Base-by-base conservation (phyloP, 2,329 filamentous ascomycete species). In the Claviceps sp. region DNA sequence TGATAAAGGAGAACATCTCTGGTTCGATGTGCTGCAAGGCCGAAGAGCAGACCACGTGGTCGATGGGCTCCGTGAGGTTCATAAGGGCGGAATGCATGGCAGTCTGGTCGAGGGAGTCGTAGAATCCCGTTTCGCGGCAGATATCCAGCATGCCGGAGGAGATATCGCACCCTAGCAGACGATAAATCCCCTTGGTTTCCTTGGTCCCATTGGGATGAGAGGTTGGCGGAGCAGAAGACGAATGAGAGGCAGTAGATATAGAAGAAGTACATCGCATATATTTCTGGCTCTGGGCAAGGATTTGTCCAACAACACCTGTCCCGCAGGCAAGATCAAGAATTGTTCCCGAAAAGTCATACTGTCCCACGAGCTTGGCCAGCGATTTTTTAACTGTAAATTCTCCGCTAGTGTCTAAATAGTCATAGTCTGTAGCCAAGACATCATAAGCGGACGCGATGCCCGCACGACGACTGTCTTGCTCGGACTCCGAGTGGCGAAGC, bases 141-240 rank as follows among this genome's bases (percentile, higher is more conserved):
- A 36, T 8, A 6, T 44, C 40, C 3, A 44, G n/a, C 48, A 50
- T 50, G 5, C 18, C 40, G 16, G 48, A 8, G 11, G 48, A 50
- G 30, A 50, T 50, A 18, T 50, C 48, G 30, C 47, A 49, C 2
- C 47, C 47, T 22, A 42, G 38, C 24, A 49, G 38, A 26, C n/a
- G 37, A 22, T 1, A 24, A 20, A 6, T 18, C 14, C 1, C 14
- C 13, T 38, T 8, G 24, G 6, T 7, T 26, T 26, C 6, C 24
- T 26, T 26, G 24, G 24, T 26, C 24, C 24, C 24, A 26, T 26
- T 26, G 6, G 6, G 24, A 26, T 26, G 24, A 26, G 5, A 6
- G 5, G 5, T 26, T 26, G 24, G 24, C 24, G 24, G 24, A 26
- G 24, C 24, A 26, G 6, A 26, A 26, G 24, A 26, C 24, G 24